Evolutionary conservation across 352 stramenopile genomes (phyloP).

Genomic region (Globisporangium perplexum): DNA sequence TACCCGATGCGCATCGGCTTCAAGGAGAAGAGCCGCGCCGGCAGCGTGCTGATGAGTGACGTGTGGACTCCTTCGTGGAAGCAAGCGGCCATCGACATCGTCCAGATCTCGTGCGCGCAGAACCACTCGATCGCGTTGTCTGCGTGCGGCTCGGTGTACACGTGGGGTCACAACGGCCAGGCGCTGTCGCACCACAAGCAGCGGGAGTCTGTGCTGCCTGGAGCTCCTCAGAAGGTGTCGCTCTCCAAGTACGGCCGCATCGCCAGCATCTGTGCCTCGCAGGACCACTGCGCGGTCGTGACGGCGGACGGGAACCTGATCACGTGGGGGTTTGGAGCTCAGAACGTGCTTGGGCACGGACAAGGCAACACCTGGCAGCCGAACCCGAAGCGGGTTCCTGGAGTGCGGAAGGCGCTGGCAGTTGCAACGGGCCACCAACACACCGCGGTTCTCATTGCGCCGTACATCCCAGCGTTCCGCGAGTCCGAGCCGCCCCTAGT

Average conservation of each 20-base stretch:
- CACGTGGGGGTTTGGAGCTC: constrained; percentile 65
- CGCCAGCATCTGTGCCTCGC: constrained; percentile 57
- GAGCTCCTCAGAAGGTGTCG: constrained; percentile 38
- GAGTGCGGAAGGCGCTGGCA: constrained; percentile 65
- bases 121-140: constrained; percentile 79
- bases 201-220: constrained; percentile 20
- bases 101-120: constrained; percentile 65
- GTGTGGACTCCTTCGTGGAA: constrained; percentile 56
- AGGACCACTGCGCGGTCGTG: constrained; percentile 76
- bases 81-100: constrained; percentile 44
- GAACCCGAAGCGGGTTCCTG: constrained; percentile 64
- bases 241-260: constrained; percentile 39
- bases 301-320: constrained; percentile 56
- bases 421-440: constrained; percentile 73
- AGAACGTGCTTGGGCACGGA: constrained; percentile 69
- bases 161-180: constrained; percentile 67
- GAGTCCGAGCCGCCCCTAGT: background rate
- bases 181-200: constrained; percentile 44
- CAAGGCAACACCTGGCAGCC: constrained; percentile 72
- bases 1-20: constrained; percentile 65
- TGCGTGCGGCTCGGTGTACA: constrained; percentile 58
- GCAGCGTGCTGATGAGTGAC: constrained; percentile 38
- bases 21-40: constrained; percentile 25
- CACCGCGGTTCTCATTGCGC: constrained; percentile 60
- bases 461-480: constrained; percentile 17